Evolutionary conservation across 306 rosid species (phyloP).

Genomic region (Lathyrus tuberosus): DNA sequence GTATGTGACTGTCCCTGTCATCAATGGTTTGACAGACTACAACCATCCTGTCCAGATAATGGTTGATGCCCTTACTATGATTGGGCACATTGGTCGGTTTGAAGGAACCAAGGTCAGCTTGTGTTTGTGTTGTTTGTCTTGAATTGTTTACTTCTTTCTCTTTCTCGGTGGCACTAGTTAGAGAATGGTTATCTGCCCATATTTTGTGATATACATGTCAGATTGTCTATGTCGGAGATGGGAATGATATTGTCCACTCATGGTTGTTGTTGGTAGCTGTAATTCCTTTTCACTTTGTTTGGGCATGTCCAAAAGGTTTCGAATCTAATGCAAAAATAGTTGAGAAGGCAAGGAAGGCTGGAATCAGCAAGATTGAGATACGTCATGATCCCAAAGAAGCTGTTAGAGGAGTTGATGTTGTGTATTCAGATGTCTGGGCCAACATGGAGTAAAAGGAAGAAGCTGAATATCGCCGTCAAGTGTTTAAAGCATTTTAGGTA

Average conservation of each 20-base stretch:
- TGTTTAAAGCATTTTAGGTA: too few species aligned
- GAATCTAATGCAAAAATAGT: slow-evolving; percentile 85
- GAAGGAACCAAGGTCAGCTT: too few species aligned
- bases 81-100: too few species aligned
- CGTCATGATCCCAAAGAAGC: slow-evolving; percentile 77
- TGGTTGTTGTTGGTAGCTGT: slow-evolving; percentile 92
- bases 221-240: slow-evolving; percentile 99
- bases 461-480: too few species aligned
- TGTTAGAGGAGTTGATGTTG: too few species aligned
- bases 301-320: slow-evolving; percentile 90
- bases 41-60: too few species aligned
- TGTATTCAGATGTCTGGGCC: too few species aligned
- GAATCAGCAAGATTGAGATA: slow-evolving; percentile 94
- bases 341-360: slow-evolving; percentile 78
- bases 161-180: slow-evolving; percentile 25
- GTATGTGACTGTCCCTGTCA: too few species aligned
- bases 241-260: slow-evolving; percentile 94
- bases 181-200: slow-evolving; percentile 30
- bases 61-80: too few species aligned
- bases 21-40: too few species aligned
- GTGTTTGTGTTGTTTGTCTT: too few species aligned
- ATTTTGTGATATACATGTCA: slow-evolving; percentile 40
- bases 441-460: too few species aligned
- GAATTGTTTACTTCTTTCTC: slow-evolving; percentile 29
- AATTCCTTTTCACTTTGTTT: slow-evolving; percentile 86